Evolutionary conservation across 2,329 filamentous ascomycete species (phyloP).

Genomic region (Neofusicoccum laricinum): DNA sequence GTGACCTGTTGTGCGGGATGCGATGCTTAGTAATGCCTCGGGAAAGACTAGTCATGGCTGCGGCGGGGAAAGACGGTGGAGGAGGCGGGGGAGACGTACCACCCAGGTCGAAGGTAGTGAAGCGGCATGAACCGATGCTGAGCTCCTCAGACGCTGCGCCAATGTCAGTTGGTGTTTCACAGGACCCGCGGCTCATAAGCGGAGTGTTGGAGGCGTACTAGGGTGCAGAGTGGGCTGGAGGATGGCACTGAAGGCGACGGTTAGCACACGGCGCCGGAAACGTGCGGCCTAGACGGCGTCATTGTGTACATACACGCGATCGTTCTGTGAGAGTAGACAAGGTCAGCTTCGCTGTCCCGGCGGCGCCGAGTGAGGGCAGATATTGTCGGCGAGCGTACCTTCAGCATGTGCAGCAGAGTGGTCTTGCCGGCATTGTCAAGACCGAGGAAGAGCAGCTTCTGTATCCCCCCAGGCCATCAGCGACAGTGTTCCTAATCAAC

Average conservation of each 20-base stretch:
- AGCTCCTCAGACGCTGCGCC: slow-evolving; percentile 63
- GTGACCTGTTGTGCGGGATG: slow-evolving; percentile 21
- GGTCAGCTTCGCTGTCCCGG: not conserved
- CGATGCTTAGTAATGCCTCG: slow-evolving; percentile 9
- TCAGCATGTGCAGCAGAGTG: slow-evolving; percentile 89
- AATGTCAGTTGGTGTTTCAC: slow-evolving; percentile 13
- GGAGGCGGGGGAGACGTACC: slow-evolving; percentile 41
- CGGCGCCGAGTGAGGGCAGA: not conserved
- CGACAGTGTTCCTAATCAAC: not conserved
- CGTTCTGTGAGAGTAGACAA: slow-evolving; percentile 55
- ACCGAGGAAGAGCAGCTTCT: slow-evolving; percentile 65
- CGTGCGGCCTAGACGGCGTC: not conserved
- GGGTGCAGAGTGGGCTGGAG: slow-evolving; percentile 65
- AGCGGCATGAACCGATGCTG: slow-evolving; percentile 61
- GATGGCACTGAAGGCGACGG: slow-evolving; percentile 42
- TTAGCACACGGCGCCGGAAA: not conserved
- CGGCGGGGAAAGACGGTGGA: not conserved
- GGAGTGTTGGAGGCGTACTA: slow-evolving; percentile 56
- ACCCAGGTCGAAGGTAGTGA: slow-evolving; percentile 90
- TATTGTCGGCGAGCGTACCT: slow-evolving; percentile 42
- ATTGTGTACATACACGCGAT: slow-evolving; percentile 55
- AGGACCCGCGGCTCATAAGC: not conserved
- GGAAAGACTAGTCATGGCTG: not conserved
- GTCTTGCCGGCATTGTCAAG: slow-evolving; percentile 96
- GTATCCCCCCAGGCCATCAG: not conserved